Conservation (phyloP, 169 alveolate species). For the Plasmodium gaboni region DNA sequence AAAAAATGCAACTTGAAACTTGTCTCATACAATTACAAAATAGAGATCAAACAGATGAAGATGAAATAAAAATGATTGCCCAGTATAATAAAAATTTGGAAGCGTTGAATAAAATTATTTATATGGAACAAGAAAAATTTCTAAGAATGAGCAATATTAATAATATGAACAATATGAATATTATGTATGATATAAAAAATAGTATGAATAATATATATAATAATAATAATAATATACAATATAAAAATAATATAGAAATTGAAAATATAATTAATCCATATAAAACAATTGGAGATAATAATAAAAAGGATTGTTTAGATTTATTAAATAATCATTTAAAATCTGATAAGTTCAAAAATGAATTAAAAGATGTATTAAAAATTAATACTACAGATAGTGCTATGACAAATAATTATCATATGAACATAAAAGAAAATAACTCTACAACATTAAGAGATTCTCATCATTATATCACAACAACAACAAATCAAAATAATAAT, state of each 20-base stretch:
- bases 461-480: neutral
- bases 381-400: neutral
- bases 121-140: too few relatives aligned
- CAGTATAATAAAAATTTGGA: too few relatives aligned
- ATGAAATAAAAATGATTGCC: too few relatives aligned
- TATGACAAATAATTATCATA: neutral
- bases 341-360: slow-evolving; percentile 2
- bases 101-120: too few relatives aligned
- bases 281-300: neutral
- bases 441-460: neutral
- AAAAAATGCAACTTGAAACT: neutral
- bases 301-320: slow-evolving; percentile 15
- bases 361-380: slow-evolving; percentile 10
- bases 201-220: neutral
- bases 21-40: too few relatives aligned
- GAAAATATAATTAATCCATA: neutral
- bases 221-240: neutral
- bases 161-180: too few relatives aligned
- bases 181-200: too few relatives aligned
- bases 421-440: too few relatives aligned
- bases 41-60: too few relatives aligned
- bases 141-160: too few relatives aligned
- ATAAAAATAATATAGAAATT: neutral
- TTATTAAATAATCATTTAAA: neutral
- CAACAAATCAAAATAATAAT: neutral